Percentiles rank a stretch among this genome's conserved stretches.
These are phyloP conservation scores for Cerioporus squamosus DNA, from an alignment of 1,284 basidiomycete species.

Conservation along the genomic window DNA sequence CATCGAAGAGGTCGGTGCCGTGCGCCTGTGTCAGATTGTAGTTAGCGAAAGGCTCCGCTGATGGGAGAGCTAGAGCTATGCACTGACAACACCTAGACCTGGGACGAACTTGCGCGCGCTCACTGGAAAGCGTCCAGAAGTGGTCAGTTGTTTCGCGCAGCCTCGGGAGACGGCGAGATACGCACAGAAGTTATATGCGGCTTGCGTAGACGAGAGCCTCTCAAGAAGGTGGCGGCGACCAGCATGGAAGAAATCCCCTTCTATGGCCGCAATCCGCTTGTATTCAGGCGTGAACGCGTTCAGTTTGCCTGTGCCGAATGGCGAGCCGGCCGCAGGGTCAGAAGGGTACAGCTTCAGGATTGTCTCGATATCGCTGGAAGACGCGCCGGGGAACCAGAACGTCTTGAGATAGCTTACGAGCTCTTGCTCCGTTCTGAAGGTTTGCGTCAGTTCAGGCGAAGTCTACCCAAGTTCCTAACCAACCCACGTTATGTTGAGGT, in stretches of 20 bases:
- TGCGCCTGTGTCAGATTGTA: constrained; percentile 9
- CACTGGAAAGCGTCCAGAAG: constrained; percentile 31
- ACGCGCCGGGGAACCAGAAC: constrained; percentile 38
- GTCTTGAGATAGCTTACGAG: background rate
- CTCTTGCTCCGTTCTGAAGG: constrained; percentile 1
- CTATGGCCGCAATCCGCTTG: constrained; percentile 53
- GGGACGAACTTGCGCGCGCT: constrained; percentile 45
- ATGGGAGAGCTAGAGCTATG: background rate
- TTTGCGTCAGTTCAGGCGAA: background rate
- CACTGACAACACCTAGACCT: constrained; percentile 44
- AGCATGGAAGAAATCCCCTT: constrained; percentile 55
- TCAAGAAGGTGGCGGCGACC: constrained; percentile 36
- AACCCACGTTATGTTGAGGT: constrained; percentile 15
- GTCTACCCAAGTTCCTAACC: too few relatives aligned
- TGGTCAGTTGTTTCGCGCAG: background rate
- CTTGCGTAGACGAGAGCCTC: constrained; percentile 45
- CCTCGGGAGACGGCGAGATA: background rate
- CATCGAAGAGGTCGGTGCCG: constrained; percentile 19
- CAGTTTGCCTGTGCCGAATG: constrained; percentile 48
- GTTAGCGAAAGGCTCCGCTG: background rate
- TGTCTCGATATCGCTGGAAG: constrained; percentile 30
- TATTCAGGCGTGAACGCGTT: constrained; percentile 51
- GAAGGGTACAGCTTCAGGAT: constrained; percentile 45
- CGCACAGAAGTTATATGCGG: constrained; percentile 51
- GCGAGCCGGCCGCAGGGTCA: constrained; percentile 50